Conservation (phyloP, 2,329 filamentous ascomycete species). For the Colletotrichum phormii region DNA sequence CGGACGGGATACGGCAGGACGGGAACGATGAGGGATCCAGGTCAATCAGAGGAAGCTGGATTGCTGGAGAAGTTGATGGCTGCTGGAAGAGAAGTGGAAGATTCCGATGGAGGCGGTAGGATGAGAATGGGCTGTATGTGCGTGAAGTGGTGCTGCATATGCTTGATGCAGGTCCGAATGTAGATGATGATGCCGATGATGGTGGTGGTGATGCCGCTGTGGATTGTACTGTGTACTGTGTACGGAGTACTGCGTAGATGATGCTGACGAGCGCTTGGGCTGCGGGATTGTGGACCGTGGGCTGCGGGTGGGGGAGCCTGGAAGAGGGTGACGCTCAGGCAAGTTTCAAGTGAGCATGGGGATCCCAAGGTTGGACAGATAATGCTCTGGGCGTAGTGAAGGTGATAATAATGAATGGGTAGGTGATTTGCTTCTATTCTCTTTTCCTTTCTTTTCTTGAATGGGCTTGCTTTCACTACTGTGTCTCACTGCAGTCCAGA, state of each 20-base stretch:
- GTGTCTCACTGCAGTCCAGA: too few species aligned
- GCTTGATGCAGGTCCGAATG: background rate
- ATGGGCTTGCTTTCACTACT: background rate
- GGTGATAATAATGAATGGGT: too few species aligned
- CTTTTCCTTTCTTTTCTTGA: background rate
- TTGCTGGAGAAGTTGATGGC: background rate
- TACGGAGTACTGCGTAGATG: too few species aligned
- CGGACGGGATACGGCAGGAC: too few species aligned
- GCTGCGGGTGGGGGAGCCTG: background rate
- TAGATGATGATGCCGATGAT: background rate
- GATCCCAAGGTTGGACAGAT: background rate
- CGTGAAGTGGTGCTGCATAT: background rate
- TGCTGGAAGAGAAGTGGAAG: background rate
- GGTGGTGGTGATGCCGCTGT: background rate
- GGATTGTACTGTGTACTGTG: too few species aligned
- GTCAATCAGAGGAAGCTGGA: background rate
- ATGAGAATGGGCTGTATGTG: background rate
- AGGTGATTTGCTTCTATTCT: too few species aligned
- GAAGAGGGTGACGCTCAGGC: background rate
- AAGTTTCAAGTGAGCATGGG: slow-evolving; percentile 31
- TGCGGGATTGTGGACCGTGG: background rate
- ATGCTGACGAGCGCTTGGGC: background rate
- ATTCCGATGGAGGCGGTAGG: background rate
- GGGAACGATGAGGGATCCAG: background rate
- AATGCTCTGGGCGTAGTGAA: too few species aligned